Evolutionary conservation across 768 basidiomycete species (phyloP).

Genomic region (Boletus rubroflammeus): DNA sequence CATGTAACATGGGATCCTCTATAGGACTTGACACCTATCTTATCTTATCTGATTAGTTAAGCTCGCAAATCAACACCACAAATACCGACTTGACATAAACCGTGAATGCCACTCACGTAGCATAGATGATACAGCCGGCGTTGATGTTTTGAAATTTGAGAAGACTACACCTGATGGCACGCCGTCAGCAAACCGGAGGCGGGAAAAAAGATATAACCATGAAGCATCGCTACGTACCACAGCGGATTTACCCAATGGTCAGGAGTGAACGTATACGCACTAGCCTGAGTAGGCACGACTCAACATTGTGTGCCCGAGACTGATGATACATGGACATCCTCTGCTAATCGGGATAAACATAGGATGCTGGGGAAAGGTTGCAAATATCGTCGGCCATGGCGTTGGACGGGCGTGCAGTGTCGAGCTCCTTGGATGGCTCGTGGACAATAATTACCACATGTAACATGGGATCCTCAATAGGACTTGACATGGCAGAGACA

Average conservation of each 20-base stretch:
- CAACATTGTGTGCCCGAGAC: background rate
- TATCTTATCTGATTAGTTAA: conserved; percentile 21
- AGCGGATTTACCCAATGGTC: background rate
- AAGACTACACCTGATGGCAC: background rate
- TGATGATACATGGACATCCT: background rate
- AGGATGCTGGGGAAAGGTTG: background rate
- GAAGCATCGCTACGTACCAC: background rate
- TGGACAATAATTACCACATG: too few species aligned
- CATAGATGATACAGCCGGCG: background rate
- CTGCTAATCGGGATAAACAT: background rate
- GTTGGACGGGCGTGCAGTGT: background rate
- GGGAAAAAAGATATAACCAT: background rate
- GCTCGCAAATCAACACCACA: background rate
- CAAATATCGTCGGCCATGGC: background rate
- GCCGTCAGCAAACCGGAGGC: background rate
- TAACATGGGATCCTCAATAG: too few species aligned
- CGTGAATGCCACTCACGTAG: background rate
- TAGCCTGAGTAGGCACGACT: background rate
- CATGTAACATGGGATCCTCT: conserved; percentile 1
- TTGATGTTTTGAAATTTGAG: background rate
- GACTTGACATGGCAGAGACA: background rate
- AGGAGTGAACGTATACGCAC: background rate
- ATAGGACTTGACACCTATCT: conserved; percentile 4
- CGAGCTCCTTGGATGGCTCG: background rate
- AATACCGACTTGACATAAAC: background rate